Evolutionary conservation across 2,329 filamentous ascomycete species (phyloP).

Genomic region (Claviceps sp.): DNA sequence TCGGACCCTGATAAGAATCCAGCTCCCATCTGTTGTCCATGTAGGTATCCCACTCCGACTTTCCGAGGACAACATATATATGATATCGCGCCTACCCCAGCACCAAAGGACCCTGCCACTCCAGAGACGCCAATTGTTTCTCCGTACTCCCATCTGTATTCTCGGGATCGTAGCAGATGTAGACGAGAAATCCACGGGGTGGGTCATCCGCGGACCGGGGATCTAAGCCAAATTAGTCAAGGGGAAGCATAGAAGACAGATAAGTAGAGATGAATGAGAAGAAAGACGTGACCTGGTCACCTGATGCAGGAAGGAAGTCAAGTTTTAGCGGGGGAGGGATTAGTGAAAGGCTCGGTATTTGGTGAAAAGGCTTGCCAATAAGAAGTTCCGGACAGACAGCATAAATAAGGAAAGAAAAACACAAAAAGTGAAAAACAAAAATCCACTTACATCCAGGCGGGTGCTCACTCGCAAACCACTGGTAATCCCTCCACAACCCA

Average conservation of each 20-base stretch:
- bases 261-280: background rate
- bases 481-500: constrained; percentile 13
- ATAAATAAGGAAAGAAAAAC: background rate
- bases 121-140: constrained; percentile 13
- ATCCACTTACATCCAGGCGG: constrained; percentile 16
- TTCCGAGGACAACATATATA: too few relatives aligned
- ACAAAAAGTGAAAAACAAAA: background rate
- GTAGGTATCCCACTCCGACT: too few relatives aligned
- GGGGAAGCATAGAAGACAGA: too few relatives aligned
- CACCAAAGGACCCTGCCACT: constrained; percentile 14
- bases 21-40: too few relatives aligned
- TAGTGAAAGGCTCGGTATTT: too few relatives aligned
- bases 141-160: constrained; percentile 16
- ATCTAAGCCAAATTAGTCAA: constrained; percentile 7
- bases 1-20: too few relatives aligned
- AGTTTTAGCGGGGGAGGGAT: too few relatives aligned
- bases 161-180: constrained; percentile 18
- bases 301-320: too few relatives aligned
- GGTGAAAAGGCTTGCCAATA: too few relatives aligned
- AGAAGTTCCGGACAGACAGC: too few relatives aligned
- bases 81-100: constrained; percentile 6
- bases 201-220: constrained; percentile 12
- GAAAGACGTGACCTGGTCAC: background rate
- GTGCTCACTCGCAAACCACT: constrained; percentile 11
- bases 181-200: constrained; percentile 21